These are phyloP conservation scores for Linnemannia zychae DNA, from an alignment of 192 early-diverging fungal species.

Conservation along the genomic window DNA sequence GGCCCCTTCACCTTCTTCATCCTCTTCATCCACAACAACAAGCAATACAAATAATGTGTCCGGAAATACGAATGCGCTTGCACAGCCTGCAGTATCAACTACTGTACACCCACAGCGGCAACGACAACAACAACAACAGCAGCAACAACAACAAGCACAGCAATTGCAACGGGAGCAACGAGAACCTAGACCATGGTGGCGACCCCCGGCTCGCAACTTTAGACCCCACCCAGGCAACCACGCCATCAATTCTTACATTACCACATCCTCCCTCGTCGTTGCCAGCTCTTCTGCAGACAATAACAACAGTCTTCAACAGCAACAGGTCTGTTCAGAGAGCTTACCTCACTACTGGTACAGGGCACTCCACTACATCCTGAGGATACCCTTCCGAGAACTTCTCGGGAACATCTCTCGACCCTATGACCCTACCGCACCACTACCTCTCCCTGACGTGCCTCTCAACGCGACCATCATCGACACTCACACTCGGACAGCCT, in stretches of 20 bases:
- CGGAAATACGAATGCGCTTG: not conserved
- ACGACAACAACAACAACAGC: not conserved
- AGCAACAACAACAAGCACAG: not conserved
- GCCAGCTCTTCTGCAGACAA: not conserved
- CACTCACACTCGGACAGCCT: not conserved
- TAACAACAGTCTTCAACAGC: not conserved
- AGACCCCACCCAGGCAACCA: slow-evolving; percentile 40
- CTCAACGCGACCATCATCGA: slow-evolving; percentile 15
- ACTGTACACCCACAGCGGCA: not conserved
- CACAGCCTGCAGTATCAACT: not conserved
- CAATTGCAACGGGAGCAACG: not conserved
- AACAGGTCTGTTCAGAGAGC: slow-evolving; percentile 7
- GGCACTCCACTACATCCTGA: slow-evolving; percentile 28
- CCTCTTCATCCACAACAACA: not conserved
- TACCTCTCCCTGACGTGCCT: slow-evolving; percentile 28
- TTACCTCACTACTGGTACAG: slow-evolving; percentile 32
- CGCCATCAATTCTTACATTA: not conserved
- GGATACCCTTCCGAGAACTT: slow-evolving; percentile 51
- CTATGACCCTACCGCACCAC: slow-evolving; percentile 33
- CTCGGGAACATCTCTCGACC: slow-evolving; percentile 35
- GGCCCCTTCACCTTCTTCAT: not conserved
- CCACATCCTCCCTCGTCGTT: not conserved
- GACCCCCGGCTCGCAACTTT: slow-evolving; percentile 40
- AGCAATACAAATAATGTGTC: not conserved
- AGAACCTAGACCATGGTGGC: slow-evolving; percentile 38